Percentiles rank a stretch among this genome's conserved stretches.
phyloP scores from a whole-genome alignment of 2,329 filamentous ascomycete genomes.

The Exophiala dermatitidis region DNA sequence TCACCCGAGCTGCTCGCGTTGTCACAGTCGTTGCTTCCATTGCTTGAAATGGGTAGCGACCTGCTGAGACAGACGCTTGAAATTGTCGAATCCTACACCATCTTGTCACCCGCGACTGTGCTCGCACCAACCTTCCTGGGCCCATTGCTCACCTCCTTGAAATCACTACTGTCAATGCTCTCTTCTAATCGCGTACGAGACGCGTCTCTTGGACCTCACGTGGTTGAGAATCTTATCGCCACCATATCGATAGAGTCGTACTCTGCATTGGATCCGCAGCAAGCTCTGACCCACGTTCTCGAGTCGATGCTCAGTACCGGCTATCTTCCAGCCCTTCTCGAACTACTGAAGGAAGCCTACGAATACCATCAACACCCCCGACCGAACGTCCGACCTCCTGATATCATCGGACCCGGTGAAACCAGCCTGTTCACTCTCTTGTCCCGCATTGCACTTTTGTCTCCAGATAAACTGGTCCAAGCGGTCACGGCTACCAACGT shows the following conservation, averaged over 20 bases:
- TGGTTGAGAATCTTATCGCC: conserved; percentile 37
- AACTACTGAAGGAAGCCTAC: conserved; percentile 59
- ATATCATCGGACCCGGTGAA: conserved; percentile 67
- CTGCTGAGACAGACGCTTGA: conserved; percentile 56
- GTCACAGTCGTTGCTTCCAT: conserved; percentile 55
- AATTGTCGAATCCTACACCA: conserved; percentile 63
- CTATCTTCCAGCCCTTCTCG: conserved; percentile 42
- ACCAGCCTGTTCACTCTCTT: conserved; percentile 81
- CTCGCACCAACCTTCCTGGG: conserved; percentile 38
- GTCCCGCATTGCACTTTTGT: conserved; percentile 66
- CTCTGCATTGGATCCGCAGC: conserved; percentile 32
- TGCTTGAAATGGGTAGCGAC: conserved; percentile 60
- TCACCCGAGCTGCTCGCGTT: conserved; percentile 57
- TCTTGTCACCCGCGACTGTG: conserved; percentile 51
- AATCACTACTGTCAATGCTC: conserved; percentile 23
- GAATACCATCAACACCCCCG: conserved; percentile 75
- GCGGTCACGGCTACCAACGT: conserved; percentile 37
- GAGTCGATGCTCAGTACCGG: conserved; percentile 42
- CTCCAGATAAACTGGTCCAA: conserved; percentile 59
- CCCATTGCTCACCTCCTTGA: conserved; percentile 34
- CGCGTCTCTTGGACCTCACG: conserved; percentile 33
- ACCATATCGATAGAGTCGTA: conserved; percentile 19
- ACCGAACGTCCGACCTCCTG: conserved; percentile 62
- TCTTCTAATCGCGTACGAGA: conserved; percentile 26
- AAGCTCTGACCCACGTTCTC: conserved; percentile 43